Base-by-base conservation (phyloP, 306 rosid species). In the Vigna hirtella region DNA sequence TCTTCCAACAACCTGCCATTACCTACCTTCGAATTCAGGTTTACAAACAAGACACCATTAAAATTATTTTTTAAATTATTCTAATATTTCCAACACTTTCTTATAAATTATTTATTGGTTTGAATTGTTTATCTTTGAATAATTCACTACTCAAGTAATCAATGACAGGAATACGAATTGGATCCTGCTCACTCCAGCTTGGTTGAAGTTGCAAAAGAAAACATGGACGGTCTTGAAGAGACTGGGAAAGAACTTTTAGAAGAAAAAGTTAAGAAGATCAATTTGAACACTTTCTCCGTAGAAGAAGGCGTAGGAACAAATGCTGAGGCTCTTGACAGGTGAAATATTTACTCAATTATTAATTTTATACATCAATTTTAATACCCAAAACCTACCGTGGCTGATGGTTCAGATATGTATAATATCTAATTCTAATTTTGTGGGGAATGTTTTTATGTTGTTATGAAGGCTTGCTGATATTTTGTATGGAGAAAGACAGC, bases 401-500 rank as follows among this genome's bases (percentile, higher is more conserved):
- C 26, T 24, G 26, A 24, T 1, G 42, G 9, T 36, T 36, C 42
- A 36, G 42, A 1, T 36, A 36, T 36, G 2, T 8, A 3, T 16
- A 51, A 51, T n/a, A 52, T 52, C 4, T 7, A 57, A 57, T 20
- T 24, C 40, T 36, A 1, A 6, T 18, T 43, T 56, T 10, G 36
- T 12, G 42, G 20, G 3, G 14, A 9, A 2, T 2, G 2, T 0
- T 6, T 48, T 17, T 34, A 7, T 28, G 38, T 40, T 40, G 30
- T 16, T 38, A 26, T 56, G 13, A 48, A 74, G 84, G 16, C 4
- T 81, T 17, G 84, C 72, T 74, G 18, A 24, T 0, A 24, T 11
- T 48, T 47, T 81, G 11, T 38, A 36, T 12, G 2, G 26, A 0
- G 77, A 81, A 72, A 81, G 22, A 49, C 6, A 12, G 42, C 8